phyloP scores from a whole-genome alignment of 1,284 basidiomycete species.

The Ceratobasidium sp. region DNA sequence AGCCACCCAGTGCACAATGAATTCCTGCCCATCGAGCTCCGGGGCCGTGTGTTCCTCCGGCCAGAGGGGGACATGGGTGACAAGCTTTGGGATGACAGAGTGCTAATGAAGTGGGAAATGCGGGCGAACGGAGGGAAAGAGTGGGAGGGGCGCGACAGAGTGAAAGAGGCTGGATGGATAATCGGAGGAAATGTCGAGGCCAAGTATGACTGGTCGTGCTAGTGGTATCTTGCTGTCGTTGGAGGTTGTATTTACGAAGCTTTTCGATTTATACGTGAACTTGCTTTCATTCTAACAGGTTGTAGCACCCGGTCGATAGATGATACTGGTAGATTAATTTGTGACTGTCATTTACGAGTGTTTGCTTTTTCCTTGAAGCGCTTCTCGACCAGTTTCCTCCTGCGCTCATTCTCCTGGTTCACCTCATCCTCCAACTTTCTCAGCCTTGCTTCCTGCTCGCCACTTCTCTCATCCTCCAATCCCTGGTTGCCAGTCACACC shows the following conservation, averaged over 20 bases:
- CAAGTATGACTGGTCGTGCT: background rate
- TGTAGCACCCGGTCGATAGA: too few species aligned
- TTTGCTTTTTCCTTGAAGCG: background rate
- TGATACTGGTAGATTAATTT: too few species aligned
- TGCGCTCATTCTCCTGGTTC: conserved; percentile 51
- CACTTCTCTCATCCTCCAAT: conserved; percentile 54
- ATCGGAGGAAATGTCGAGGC: background rate
- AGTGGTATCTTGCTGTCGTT: too few species aligned
- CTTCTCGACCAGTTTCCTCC: conserved; percentile 38
- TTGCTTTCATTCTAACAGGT: too few species aligned
- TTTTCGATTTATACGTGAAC: too few species aligned
- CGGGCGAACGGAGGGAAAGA: conserved; percentile 63
- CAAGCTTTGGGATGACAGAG: conserved; percentile 79
- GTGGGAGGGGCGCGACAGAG: conserved; percentile 66
- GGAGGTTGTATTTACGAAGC: too few species aligned
- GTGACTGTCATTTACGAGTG: background rate
- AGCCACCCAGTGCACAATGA: conserved; percentile 78
- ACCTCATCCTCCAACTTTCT: conserved; percentile 52
- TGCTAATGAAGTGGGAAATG: conserved; percentile 73
- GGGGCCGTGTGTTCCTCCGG: conserved; percentile 59
- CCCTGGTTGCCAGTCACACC: conserved; percentile 53
- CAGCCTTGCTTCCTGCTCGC: conserved; percentile 51
- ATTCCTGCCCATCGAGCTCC: conserved; percentile 59
- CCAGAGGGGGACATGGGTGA: conserved; percentile 58
- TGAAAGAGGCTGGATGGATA: background rate